Evolutionary conservation across 139 green algal species (phyloP).

Genomic region (Micractinium sp.): DNA sequence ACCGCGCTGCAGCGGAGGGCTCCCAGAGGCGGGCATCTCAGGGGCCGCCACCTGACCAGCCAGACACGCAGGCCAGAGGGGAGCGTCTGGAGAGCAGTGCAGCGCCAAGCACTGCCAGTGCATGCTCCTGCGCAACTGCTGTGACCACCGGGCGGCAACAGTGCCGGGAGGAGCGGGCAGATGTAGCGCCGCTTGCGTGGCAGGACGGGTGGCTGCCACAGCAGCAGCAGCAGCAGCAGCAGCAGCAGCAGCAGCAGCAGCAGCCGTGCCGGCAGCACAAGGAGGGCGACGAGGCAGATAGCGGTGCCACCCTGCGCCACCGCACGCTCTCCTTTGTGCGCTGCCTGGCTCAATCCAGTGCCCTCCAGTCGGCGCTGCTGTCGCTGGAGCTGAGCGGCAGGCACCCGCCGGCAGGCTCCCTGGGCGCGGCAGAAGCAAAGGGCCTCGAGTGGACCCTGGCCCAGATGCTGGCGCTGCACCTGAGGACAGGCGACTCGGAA

Average conservation of each 20-base stretch:
- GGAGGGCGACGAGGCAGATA: not conserved
- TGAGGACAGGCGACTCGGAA: not conserved
- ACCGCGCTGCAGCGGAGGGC: too few relatives aligned
- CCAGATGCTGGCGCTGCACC: not conserved
- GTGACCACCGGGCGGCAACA: too few relatives aligned
- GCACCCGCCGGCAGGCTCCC: not conserved
- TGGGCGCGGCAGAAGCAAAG: not conserved
- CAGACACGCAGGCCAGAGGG: too few relatives aligned
- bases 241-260: not conserved
- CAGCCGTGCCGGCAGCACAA: not conserved
- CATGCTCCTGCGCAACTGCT: too few relatives aligned
- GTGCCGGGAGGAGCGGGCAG: too few relatives aligned
- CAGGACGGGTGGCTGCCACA: too few relatives aligned
- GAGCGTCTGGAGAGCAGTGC: too few relatives aligned
- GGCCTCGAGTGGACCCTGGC: not conserved
- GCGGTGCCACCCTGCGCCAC: not conserved
- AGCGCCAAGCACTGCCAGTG: too few relatives aligned
- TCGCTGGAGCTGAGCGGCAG: not conserved
- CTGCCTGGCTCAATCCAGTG: not conserved
- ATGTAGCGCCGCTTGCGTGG: too few relatives aligned
- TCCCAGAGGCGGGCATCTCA: too few relatives aligned
- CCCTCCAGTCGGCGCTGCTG: not conserved
- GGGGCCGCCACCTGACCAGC: too few relatives aligned
- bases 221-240: not conserved
- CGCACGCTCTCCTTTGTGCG: not conserved